Evolutionary conservation across 805 yeast genomes (phyloP), one percentile per base, ranked within the genome.

Genomic region (Zygosaccharomyces bisporus): DNA sequence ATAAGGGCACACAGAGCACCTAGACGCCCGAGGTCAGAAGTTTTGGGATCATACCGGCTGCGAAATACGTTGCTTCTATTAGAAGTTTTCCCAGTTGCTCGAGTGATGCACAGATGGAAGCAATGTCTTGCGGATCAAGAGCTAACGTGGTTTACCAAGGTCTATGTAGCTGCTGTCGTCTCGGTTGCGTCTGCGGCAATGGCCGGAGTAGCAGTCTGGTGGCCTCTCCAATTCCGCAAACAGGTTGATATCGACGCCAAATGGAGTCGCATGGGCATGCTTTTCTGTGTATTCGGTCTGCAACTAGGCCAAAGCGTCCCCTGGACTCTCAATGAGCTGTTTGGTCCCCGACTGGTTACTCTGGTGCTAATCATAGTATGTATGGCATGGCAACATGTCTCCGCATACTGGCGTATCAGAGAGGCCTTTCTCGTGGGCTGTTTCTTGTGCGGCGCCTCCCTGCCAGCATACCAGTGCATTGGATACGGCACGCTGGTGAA

Each of bases 191-290:
- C 40, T 17, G 40, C 40, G 8, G 40, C 23, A 8, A 24, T 25
- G 20, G 40, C 40, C 6, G 40, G 32, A 12, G 30, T 20, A 12
- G 33, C 40, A 12, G 31, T 37, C n/a, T 37, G 40, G 40, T 37
- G 40, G 40, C 40, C 40, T 37, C 17, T 29, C 14, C n/a, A 37
- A 8, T 37, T 37, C 19, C 27, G 30, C 25, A 24, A 16, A 12
- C 18, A 37, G 13, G 24, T 37, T 17, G 23, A 37, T 18, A 27
- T 37, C 19, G 40, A 37, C 9, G 10, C 14, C 9, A 37, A 37
- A 9, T 13, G 40, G 19, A 25, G 32, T 16, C 30, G 40, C 9
- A 37, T 37, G 40, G 40, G 40, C 9, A 16, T 37, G 32, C 32
- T 37, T 4, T 37, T 37, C 12, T 37, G 40, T 10, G 40, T 37